Evolutionary conservation across 108 stramenopile genomes (phyloP).

Genomic region (Stephanodiscus triporus): DNA sequence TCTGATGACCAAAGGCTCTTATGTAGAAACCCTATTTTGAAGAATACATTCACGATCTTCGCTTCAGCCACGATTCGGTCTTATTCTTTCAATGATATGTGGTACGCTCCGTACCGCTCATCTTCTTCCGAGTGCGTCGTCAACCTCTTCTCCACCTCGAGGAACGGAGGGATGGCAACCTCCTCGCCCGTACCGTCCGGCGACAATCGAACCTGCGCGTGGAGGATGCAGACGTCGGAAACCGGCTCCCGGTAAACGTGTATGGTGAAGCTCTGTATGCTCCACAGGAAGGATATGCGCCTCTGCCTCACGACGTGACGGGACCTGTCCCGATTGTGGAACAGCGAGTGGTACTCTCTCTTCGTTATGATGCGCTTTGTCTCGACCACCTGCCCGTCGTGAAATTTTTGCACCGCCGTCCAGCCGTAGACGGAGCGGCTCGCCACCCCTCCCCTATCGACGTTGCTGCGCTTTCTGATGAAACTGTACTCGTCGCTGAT

Average conservation of each 20-base stretch:
- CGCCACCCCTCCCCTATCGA: conserved; percentile 37
- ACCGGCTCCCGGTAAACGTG: conserved; percentile 73
- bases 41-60: no score
- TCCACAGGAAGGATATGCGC: conserved; percentile 81
- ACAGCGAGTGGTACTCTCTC: conserved; percentile 73
- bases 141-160: conserved; percentile 63
- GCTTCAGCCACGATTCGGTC: not conserved
- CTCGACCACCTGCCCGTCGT: conserved; percentile 71
- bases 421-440: conserved; percentile 70
- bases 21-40: no score
- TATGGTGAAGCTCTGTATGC: conserved; percentile 72
- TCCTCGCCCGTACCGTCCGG: conserved; percentile 44
- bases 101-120: conserved; percentile 56
- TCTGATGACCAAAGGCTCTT: no score
- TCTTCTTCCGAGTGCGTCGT: conserved; percentile 48
- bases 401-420: conserved; percentile 65
- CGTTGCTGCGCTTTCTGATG: conserved; percentile 71
- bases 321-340: conserved; percentile 60
- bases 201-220: conserved; percentile 60
- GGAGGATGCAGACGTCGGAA: conserved; percentile 71
- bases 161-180: conserved; percentile 74
- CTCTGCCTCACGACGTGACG: conserved; percentile 79
- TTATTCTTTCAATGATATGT: conserved; percentile 45
- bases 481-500: conserved; percentile 70
- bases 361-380: conserved; percentile 78